A percentile compares a stretch with the other conserved stretches of the same genome.
Conservation (phyloP, 1,284 basidiomycete species). For the Ganoderma meredithae region DNA sequence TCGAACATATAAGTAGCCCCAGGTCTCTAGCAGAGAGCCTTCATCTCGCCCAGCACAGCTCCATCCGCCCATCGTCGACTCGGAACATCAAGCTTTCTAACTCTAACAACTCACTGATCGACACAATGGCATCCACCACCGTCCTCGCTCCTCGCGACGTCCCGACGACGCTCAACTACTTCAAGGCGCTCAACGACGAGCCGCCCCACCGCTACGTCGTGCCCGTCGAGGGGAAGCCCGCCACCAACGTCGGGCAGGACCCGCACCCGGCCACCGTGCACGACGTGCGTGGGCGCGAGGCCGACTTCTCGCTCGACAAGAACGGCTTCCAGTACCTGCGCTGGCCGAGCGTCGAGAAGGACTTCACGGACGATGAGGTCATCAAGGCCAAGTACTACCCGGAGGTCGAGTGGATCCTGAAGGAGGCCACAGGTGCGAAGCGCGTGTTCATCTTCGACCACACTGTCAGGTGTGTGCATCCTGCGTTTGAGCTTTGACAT, state of each 20-base stretch:
- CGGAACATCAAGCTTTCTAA: neutral
- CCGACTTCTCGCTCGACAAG: slow-evolving; percentile 47
- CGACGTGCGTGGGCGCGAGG: slow-evolving; percentile 44
- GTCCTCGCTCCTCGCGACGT: slow-evolving; percentile 42
- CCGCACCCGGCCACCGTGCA: slow-evolving; percentile 38
- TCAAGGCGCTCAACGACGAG: slow-evolving; percentile 36
- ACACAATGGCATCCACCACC: slow-evolving; percentile 38
- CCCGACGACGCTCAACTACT: slow-evolving; percentile 44
- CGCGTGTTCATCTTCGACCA: slow-evolving; percentile 55
- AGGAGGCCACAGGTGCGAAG: slow-evolving; percentile 49
- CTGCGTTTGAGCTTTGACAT: too few species aligned
- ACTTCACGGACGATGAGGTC: slow-evolving; percentile 49
- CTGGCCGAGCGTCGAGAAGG: slow-evolving; percentile 44
- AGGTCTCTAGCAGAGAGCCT: neutral
- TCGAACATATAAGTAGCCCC: neutral
- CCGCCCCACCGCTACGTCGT: slow-evolving; percentile 40
- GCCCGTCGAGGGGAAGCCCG: slow-evolving; percentile 33
- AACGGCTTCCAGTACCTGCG: slow-evolving; percentile 51
- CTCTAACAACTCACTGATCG: neutral
- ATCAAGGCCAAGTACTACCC: slow-evolving; percentile 49
- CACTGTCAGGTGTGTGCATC: slow-evolving; percentile 45
- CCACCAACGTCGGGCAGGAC: slow-evolving; percentile 38
- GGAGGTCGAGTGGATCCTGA: slow-evolving; percentile 54
- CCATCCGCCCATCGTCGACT: neutral
- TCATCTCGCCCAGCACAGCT: neutral